Evolutionary conservation across 2,329 filamentous ascomycete genomes (phyloP).

Genomic region (Pseudopithomyces chartarum): DNA sequence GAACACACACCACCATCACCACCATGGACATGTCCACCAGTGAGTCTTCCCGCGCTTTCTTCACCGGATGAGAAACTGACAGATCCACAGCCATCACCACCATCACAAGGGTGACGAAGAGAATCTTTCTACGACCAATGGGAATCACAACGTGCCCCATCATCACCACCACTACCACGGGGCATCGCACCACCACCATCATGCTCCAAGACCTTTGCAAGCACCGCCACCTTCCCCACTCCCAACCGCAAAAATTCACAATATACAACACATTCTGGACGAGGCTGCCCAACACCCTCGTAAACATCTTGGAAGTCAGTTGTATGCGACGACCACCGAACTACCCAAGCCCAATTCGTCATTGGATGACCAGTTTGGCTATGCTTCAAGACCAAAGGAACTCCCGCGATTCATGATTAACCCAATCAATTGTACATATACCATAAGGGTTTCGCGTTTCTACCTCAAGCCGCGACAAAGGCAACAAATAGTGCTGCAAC

Average conservation of each 20-base stretch:
- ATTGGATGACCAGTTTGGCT: slow-evolving; percentile 60
- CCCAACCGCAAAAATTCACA: slow-evolving; percentile 67
- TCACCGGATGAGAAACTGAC: slow-evolving; percentile 11
- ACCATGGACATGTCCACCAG: slow-evolving; percentile 56
- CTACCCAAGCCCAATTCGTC: slow-evolving; percentile 48
- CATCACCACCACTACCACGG: slow-evolving; percentile 48
- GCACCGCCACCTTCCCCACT: slow-evolving; percentile 52
- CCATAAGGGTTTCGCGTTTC: slow-evolving; percentile 80
- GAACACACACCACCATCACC: slow-evolving; percentile 65
- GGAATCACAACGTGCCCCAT: slow-evolving; percentile 33
- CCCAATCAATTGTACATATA: slow-evolving; percentile 83
- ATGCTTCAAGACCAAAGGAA: slow-evolving; percentile 67
- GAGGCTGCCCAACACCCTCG: slow-evolving; percentile 73
- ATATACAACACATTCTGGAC: slow-evolving; percentile 64
- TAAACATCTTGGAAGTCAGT: slow-evolving; percentile 79
- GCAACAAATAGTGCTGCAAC: slow-evolving; percentile 80
- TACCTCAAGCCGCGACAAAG: slow-evolving; percentile 73
- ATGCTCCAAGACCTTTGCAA: slow-evolving; percentile 33
- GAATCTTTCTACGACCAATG: slow-evolving; percentile 36
- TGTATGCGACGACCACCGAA: slow-evolving; percentile 74
- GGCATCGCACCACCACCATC: slow-evolving; percentile 42
- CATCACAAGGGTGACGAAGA: slow-evolving; percentile 60
- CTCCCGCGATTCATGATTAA: slow-evolving; percentile 78
- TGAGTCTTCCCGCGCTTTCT: slow-evolving; percentile 40
- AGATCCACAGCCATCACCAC: slow-evolving; percentile 53